These are phyloP conservation scores for Globisporangium okanoganense DNA, from an alignment of 352 stramenopile species.

Conservation along the genomic window DNA sequence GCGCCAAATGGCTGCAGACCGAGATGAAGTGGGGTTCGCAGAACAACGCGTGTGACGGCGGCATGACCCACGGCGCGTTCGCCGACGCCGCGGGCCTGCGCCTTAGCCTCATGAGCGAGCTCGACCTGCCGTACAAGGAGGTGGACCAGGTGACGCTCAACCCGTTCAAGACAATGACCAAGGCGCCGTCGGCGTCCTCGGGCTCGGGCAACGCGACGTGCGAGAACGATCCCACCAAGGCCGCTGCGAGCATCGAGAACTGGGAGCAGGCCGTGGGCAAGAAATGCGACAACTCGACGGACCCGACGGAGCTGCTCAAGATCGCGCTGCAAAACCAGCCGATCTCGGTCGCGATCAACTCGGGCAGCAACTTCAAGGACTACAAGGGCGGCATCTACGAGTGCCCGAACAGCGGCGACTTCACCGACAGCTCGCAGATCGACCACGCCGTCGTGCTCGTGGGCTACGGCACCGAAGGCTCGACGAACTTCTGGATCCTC, in stretches of 20 bases:
- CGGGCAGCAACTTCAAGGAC: slow-evolving; percentile 66
- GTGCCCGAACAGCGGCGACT: slow-evolving; percentile 70
- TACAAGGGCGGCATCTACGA: slow-evolving; percentile 77
- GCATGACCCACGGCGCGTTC: slow-evolving; percentile 81
- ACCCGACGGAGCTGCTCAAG: slow-evolving; percentile 60
- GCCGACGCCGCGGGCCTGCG: slow-evolving; percentile 58
- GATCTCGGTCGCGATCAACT: slow-evolving; percentile 79
- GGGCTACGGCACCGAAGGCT: slow-evolving; percentile 47
- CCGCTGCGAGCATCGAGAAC: slow-evolving; percentile 59
- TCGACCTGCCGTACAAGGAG: slow-evolving; percentile 66
- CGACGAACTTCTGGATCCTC: slow-evolving; percentile 68
- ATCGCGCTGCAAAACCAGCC: slow-evolving; percentile 63
- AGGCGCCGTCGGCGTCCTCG: slow-evolving; percentile 3
- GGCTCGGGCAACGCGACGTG: slow-evolving; percentile 34
- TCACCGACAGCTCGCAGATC: slow-evolving; percentile 50
- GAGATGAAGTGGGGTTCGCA: slow-evolving; percentile 73
- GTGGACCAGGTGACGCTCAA: slow-evolving; percentile 27
- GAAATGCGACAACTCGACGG: slow-evolving; percentile 45
- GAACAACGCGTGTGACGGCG: slow-evolving; percentile 74
- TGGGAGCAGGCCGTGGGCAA: slow-evolving; percentile 68
- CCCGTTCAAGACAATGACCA: slow-evolving; percentile 19
- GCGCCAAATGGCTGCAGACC: slow-evolving; percentile 51
- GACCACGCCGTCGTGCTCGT: slow-evolving; percentile 76
- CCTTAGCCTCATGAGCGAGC: slow-evolving; percentile 51
- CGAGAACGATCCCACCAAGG: slow-evolving; percentile 25